phyloP scores from a whole-genome alignment of 2,329 filamentous ascomycete species.

The Fusarium tjaetaba region DNA sequence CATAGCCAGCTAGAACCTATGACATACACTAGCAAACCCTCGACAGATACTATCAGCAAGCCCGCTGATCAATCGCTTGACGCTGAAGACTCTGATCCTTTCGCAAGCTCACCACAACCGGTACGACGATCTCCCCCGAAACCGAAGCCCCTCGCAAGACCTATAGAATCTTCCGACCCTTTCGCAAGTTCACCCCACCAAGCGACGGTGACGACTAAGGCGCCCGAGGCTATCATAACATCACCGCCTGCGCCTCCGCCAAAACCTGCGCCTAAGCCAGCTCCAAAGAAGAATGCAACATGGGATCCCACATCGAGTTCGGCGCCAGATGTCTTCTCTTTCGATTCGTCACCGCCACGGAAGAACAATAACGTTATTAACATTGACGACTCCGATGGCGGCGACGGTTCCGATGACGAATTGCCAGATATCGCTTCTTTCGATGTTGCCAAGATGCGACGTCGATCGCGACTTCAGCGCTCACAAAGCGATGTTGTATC shows the following conservation, averaged over 20 bases:
- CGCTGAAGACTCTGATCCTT: constrained; percentile 46
- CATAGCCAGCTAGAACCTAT: not conserved
- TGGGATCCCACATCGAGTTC: constrained; percentile 67
- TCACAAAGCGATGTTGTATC: constrained; percentile 47
- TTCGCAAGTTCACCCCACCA: constrained; percentile 28
- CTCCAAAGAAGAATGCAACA: constrained; percentile 28
- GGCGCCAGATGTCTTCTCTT: constrained; percentile 53
- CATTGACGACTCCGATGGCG: constrained; percentile 49
- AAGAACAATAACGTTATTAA: constrained; percentile 45
- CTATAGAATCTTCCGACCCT: constrained; percentile 35
- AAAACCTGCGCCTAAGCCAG: constrained; percentile 1
- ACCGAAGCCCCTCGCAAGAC: not conserved
- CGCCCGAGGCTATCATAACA: constrained; percentile 3
- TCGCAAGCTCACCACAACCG: constrained; percentile 48
- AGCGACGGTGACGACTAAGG: not conserved
- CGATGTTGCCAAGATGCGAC: constrained; percentile 47
- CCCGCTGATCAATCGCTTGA: not conserved
- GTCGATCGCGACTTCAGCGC: constrained; percentile 41
- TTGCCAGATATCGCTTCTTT: constrained; percentile 60
- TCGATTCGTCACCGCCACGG: constrained; percentile 27
- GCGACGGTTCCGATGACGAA: constrained; percentile 54
- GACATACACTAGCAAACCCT: not conserved
- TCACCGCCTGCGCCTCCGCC: constrained; percentile 1
- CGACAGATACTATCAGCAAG: not conserved
- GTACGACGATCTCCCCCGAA: not conserved